A percentile compares a stretch with the other conserved stretches of the same genome.
Conservation (phyloP, 2,329 filamentous ascomycete genomes). For the Talaromyces sp. region DNA sequence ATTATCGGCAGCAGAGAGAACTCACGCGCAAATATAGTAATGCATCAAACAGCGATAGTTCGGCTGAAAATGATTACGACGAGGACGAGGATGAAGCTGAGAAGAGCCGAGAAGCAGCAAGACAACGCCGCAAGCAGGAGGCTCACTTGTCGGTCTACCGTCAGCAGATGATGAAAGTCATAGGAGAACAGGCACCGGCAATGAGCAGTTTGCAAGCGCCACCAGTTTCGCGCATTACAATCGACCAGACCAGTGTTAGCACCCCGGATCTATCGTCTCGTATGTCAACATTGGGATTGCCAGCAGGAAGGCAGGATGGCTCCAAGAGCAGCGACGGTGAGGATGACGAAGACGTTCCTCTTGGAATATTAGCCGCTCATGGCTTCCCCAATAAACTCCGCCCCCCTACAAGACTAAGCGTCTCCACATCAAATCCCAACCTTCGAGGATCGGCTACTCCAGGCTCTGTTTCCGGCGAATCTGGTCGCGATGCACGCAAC, state of each 20-base stretch:
- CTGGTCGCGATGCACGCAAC: constrained; percentile 36
- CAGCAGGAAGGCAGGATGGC: constrained; percentile 32
- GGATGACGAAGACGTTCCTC: constrained; percentile 80
- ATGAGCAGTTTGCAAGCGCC: constrained; percentile 22
- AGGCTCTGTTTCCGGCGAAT: constrained; percentile 51
- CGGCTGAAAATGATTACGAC: constrained; percentile 58
- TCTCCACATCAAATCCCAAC: constrained; percentile 66
- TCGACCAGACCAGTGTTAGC: constrained; percentile 55
- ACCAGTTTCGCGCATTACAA: constrained; percentile 40
- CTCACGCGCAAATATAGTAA: constrained; percentile 57
- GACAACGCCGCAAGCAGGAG: constrained; percentile 80
- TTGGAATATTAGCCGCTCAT: constrained; percentile 81
- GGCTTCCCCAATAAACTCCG: constrained; percentile 77
- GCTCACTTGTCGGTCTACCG: constrained; percentile 85
- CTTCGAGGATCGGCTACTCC: constrained; percentile 56
- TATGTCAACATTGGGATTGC: constrained; percentile 27
- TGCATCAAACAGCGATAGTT: constrained; percentile 45
- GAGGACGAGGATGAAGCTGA: constrained; percentile 74
- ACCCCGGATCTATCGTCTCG: constrained; percentile 53
- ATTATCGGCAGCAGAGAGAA: constrained; percentile 64
- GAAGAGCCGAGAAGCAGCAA: constrained; percentile 65
- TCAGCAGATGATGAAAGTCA: constrained; percentile 96
- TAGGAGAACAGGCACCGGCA: constrained; percentile 60
- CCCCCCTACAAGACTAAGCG: constrained; percentile 63
- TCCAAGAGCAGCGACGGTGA: constrained; percentile 50